Evolutionary conservation across 306 rosid genomes (phyloP), one percentile per base, ranked within the genome.

Genomic region (cucumber (Cucumis sativus)): DNA sequence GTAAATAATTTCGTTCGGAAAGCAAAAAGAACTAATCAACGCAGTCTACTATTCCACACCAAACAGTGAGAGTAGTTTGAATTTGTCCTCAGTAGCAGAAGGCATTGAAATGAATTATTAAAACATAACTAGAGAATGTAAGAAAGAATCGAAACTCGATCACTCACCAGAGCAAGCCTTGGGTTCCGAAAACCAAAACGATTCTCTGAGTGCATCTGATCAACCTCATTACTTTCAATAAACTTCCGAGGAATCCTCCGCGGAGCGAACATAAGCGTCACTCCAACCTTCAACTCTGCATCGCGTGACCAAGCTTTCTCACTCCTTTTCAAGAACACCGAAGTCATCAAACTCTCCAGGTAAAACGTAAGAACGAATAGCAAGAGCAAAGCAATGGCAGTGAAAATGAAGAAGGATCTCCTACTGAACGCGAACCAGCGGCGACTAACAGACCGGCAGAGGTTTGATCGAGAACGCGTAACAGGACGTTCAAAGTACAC

Each of bases 151-250:
- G 18, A 30, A 78, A 6, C 16, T 47, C 37, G 16, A 74, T 80
- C 7, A 89, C 99, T 91, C 79, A 96, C 99, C 41, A 96, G 84
- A 85, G 97, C 99, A 73, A 96, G 77, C 80, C 92, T 84, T 4
- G 99, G 96, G 10, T 86, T 78, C 71, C 98, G 89, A 69, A 87
- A 84, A 79, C 88, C 96, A 49, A 85, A 49, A 79, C 87, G 80
- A 0, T 90, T 80, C 83, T 71, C 84, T 8, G 83, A 78, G 8
- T 96, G 90, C 77, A 86, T 13, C 58, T 79, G 87, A 82, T 89
- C 96, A 13, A 92, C 88, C 25, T 95, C 90, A 41, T 81, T 83
- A 2, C 89, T 87, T 25, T 82, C 80, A 21, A 83, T 47, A 37
- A 89, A 77, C 85, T 86, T 76, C 60, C 78, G 78, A 1, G 89